Evolutionary conservation across 257 asterid genomes (phyloP).

Genomic region (Datura wrightii): DNA sequence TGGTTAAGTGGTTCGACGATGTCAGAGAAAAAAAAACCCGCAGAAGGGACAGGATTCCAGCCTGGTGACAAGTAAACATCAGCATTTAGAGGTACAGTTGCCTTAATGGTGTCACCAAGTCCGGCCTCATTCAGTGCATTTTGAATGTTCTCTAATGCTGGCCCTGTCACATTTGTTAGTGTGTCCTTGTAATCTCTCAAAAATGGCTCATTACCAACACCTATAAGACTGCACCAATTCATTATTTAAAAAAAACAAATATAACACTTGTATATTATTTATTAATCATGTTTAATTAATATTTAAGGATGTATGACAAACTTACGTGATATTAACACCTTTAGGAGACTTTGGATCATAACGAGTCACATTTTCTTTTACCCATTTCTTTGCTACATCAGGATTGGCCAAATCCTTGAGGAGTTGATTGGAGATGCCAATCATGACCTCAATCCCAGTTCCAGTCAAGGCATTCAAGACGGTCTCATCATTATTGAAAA

Average conservation of each 20-base stretch:
- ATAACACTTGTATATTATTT: neutral
- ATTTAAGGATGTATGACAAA: neutral
- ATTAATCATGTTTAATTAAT: no score
- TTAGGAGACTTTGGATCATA: slow-evolving; percentile 34
- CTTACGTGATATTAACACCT: slow-evolving; percentile 58
- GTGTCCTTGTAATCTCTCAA: slow-evolving; percentile 39
- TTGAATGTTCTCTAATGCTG: slow-evolving; percentile 49
- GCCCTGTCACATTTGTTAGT: slow-evolving; percentile 31
- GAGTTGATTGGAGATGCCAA: slow-evolving; percentile 46
- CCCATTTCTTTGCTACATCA: slow-evolving; percentile 44
- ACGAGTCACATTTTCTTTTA: slow-evolving; percentile 43
- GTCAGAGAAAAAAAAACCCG: slow-evolving; percentile 43
- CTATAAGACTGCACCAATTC: slow-evolving; percentile 40
- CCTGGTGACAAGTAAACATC: slow-evolving; percentile 41
- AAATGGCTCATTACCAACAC: slow-evolving; percentile 53
- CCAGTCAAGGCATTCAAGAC: slow-evolving; percentile 51
- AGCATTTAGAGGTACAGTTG: slow-evolving; percentile 49
- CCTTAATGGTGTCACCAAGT: slow-evolving; percentile 41
- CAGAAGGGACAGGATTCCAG: slow-evolving; percentile 39
- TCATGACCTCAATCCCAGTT: slow-evolving; percentile 51
- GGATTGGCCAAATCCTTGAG: slow-evolving; percentile 27
- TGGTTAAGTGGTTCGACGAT: slow-evolving; percentile 28
- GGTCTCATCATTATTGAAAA: slow-evolving; percentile 43
- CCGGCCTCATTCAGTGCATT: slow-evolving; percentile 46
- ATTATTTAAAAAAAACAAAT: neutral